Conservation (phyloP, 2,329 filamentous ascomycete genomes). For the Raffaelea ambrosiae region DNA sequence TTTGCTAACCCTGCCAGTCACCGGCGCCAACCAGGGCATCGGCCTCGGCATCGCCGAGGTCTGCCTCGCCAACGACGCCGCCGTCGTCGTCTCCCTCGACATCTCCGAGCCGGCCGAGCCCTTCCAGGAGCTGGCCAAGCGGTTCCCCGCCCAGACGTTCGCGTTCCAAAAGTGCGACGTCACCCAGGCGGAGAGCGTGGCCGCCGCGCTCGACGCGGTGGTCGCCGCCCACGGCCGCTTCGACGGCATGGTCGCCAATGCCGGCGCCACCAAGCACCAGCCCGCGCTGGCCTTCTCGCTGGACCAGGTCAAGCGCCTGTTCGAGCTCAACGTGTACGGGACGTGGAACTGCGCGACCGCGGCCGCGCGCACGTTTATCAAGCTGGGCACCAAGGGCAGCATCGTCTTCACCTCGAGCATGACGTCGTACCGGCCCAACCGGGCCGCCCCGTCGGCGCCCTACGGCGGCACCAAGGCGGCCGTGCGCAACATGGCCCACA, state of each 20-base stretch:
- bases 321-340: slow-evolving; percentile 38
- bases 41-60: slow-evolving; percentile 37
- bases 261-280: slow-evolving; percentile 35
- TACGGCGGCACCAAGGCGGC: slow-evolving; percentile 37
- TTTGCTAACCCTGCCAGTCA: too few species aligned
- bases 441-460: slow-evolving; percentile 41
- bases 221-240: slow-evolving; percentile 28
- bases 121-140: slow-evolving; percentile 28
- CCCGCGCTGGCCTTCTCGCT: slow-evolving; percentile 33
- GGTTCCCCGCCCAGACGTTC: slow-evolving; percentile 28
- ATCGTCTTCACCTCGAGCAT: slow-evolving; percentile 39
- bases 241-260: slow-evolving; percentile 32
- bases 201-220: slow-evolving; percentile 30
- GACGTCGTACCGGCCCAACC: slow-evolving; percentile 38
- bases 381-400: slow-evolving; percentile 16
- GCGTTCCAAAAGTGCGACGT: slow-evolving; percentile 37
- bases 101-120: slow-evolving; percentile 27
- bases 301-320: slow-evolving; percentile 29
- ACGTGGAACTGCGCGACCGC: slow-evolving; percentile 35
- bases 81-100: slow-evolving; percentile 30
- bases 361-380: slow-evolving; percentile 33
- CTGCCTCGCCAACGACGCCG: slow-evolving; percentile 34
- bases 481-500: slow-evolving; percentile 29
- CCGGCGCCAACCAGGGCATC: slow-evolving; percentile 35
- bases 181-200: slow-evolving; percentile 30